These are phyloP conservation scores for Fusarium decemcellulare DNA, from an alignment of 2,329 filamentous ascomycete genomes.

Conservation along the genomic window DNA sequence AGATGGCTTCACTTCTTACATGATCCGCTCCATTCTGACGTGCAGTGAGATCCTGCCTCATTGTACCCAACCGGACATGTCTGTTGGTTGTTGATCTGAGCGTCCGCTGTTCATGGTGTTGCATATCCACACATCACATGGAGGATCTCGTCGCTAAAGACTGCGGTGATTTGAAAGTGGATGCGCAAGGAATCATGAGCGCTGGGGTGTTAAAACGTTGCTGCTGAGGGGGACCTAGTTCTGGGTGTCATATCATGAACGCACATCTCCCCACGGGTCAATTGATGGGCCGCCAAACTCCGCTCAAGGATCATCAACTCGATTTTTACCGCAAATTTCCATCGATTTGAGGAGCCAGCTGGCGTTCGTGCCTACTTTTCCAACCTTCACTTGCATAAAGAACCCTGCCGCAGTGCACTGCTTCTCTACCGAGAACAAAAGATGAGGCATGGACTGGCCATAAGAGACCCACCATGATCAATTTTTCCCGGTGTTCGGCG, in stretches of 20 bases:
- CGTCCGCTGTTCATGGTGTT: not conserved
- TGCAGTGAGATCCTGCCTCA: not conserved
- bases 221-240: not conserved
- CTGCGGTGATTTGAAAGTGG: not conserved
- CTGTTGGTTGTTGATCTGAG: too few species aligned
- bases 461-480: not conserved
- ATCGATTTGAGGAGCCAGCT: not conserved
- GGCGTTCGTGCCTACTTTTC: not conserved
- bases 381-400: not conserved
- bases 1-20: not conserved
- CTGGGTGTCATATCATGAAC: conserved; percentile 29
- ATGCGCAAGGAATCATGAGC: not conserved
- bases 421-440: conserved; percentile 11
- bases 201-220: not conserved
- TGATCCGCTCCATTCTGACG: not conserved
- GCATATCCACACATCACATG: not conserved
- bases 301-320: conserved; percentile 10
- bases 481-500: conserved; percentile 10
- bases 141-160: not conserved
- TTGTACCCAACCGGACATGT: too few species aligned
- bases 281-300: conserved; percentile 13
- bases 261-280: conserved; percentile 4
- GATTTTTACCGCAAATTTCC: conserved; percentile 3
- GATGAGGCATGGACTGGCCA: conserved; percentile 6
- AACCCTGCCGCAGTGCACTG: not conserved